A percentile compares a stretch with the other conserved stretches of the same genome.
Evolutionary conservation across 1,139 yeast species (phyloP).

Genomic region (Maudiozyma humilis): DNA sequence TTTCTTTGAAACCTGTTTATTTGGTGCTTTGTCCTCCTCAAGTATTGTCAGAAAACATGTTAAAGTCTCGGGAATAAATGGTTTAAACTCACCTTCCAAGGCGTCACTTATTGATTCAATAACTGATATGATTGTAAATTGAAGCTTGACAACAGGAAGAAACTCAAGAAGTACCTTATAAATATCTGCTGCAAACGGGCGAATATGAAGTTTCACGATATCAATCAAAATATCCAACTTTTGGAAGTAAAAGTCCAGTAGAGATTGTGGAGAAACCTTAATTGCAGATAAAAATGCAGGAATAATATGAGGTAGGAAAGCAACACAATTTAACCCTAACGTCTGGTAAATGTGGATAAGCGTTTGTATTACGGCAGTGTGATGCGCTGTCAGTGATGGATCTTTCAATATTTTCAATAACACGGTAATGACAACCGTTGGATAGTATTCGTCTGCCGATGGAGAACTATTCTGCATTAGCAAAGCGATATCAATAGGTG

Average conservation of each 20-base stretch:
- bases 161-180: slow-evolving; percentile 68
- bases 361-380: slow-evolving; percentile 89
- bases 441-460: slow-evolving; percentile 85
- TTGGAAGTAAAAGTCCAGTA: slow-evolving; percentile 83
- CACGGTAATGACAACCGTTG: slow-evolving; percentile 90
- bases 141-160: slow-evolving; percentile 59
- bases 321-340: slow-evolving; percentile 79
- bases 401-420: slow-evolving; percentile 79
- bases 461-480: slow-evolving; percentile 94
- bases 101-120: slow-evolving; percentile 81
- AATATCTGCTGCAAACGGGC: slow-evolving; percentile 73
- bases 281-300: slow-evolving; percentile 84
- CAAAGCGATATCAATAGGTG: slow-evolving; percentile 83
- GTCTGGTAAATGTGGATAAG: slow-evolving; percentile 86
- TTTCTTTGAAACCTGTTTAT: slow-evolving; percentile 58
- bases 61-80: slow-evolving; percentile 68
- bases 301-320: slow-evolving; percentile 77
- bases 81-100: slow-evolving; percentile 85
- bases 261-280: slow-evolving; percentile 71
- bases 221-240: slow-evolving; percentile 73
- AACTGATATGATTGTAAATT: slow-evolving; percentile 69
- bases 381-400: slow-evolving; percentile 76
- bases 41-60: slow-evolving; percentile 69
- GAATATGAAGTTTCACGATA: slow-evolving; percentile 84
- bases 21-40: slow-evolving; percentile 65